phyloP scores from a whole-genome alignment of 306 rosid genomes.

The Glycyrrhiza uralensis region DNA sequence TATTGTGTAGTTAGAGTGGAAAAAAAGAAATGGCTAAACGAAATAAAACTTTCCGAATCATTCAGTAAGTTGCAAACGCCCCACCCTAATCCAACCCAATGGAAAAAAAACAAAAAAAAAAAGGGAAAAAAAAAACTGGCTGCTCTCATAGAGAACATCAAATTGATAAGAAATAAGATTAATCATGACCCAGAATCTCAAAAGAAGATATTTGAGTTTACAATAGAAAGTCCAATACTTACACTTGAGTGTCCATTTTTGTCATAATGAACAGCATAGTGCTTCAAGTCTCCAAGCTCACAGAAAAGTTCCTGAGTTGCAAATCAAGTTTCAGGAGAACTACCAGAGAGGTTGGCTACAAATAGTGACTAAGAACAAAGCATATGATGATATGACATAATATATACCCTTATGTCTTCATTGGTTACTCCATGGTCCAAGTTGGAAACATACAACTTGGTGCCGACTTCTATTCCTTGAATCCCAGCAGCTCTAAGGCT shows the following conservation, averaged over 20 bases:
- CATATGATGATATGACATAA: slow-evolving; percentile 45
- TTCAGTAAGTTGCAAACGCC: neutral
- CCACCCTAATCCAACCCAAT: neutral
- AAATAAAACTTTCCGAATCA: neutral
- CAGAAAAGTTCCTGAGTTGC: slow-evolving; percentile 93
- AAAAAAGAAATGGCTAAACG: neutral
- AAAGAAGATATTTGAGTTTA: neutral
- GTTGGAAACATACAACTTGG: slow-evolving; percentile 91
- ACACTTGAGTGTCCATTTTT: slow-evolving; percentile 85
- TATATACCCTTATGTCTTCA: slow-evolving; percentile 96
- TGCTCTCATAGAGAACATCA: neutral
- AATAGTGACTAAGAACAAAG: slow-evolving; percentile 49
- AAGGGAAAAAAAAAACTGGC: neutral
- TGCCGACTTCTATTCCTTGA: slow-evolving; percentile 81
- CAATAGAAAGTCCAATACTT: slow-evolving; percentile 33
- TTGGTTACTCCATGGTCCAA: slow-evolving; percentile 95
- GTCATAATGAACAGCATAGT: slow-evolving; percentile 89
- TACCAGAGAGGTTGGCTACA: slow-evolving; percentile 39
- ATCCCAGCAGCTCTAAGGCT: slow-evolving; percentile 97
- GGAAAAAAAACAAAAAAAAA: neutral
- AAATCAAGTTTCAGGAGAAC: slow-evolving; percentile 60
- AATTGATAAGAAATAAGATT: neutral
- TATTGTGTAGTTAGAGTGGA: neutral
- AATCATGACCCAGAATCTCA: neutral
- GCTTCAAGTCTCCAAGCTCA: slow-evolving; percentile 87